phyloP scores from a whole-genome alignment of 129 eudicot genomes.

The Artemisia annua region DNA sequence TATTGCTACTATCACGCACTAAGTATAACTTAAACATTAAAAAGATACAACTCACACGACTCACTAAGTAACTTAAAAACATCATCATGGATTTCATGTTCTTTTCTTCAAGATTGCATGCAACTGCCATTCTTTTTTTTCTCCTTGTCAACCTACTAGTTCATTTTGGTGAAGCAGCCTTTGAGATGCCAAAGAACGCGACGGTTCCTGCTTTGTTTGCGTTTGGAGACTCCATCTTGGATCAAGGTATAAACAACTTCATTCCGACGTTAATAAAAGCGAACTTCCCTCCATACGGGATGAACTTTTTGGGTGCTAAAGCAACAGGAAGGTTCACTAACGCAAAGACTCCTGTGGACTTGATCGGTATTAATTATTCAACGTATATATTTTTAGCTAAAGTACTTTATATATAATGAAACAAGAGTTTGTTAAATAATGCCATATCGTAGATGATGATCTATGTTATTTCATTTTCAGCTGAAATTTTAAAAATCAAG shows the following conservation, averaged over 20 bases:
- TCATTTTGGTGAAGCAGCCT: conserved; percentile 8
- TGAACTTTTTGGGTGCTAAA: conserved; percentile 58
- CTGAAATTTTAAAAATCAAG: conserved; percentile 61
- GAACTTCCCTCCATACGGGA: conserved; percentile 75
- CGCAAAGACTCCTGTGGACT: conserved; percentile 71
- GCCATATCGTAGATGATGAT: too few relatives aligned
- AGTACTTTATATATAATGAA: neutral
- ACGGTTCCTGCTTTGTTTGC: conserved; percentile 56
- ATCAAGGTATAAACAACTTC: conserved; percentile 67
- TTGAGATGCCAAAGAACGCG: conserved; percentile 39
- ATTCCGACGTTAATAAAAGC: conserved; percentile 48
- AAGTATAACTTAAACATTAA: neutral
- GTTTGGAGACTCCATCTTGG: conserved; percentile 86
- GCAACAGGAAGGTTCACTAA: conserved; percentile 75
- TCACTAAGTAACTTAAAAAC: neutral
- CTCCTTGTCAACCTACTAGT: conserved; percentile 14
- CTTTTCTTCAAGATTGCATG: conserved; percentile 11
- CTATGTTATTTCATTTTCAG: conserved; percentile 30
- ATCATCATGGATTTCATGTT: conserved; percentile 1
- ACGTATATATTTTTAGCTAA: neutral
- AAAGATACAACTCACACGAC: neutral
- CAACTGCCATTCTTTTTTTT: neutral
- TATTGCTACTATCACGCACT: neutral
- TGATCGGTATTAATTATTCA: conserved; percentile 37
- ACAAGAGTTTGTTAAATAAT: too few relatives aligned